These are phyloP conservation scores for Cladorrhinum samala DNA, from an alignment of 495 filamentous ascomycete species.

Conservation along the genomic window DNA sequence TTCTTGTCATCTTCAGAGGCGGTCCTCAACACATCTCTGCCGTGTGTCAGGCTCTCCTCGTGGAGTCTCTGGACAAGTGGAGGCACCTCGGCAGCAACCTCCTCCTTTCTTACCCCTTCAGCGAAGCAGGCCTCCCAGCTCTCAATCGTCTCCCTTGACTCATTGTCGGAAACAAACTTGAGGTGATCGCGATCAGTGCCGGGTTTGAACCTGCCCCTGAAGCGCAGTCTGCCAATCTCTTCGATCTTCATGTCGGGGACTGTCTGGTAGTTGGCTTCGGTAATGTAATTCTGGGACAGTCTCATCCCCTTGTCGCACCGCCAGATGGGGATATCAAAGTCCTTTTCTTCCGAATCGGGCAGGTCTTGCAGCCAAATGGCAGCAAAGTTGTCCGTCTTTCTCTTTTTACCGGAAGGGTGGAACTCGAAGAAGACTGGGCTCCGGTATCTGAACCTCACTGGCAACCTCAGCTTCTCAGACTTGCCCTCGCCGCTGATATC, in stretches of 20 bases:
- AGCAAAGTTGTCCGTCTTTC: conserved; percentile 62
- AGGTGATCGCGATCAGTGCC: conserved; percentile 87
- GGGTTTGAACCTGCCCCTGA: conserved; percentile 75
- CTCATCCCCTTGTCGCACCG: conserved; percentile 64
- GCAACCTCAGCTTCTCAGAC: conserved; percentile 57
- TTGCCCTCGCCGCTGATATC: conserved; percentile 54
- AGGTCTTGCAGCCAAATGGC: conserved; percentile 81
- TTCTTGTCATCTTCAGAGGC: conserved; percentile 62
- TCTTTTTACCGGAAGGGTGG: conserved; percentile 58
- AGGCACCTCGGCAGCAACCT: conserved; percentile 63
- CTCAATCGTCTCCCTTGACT: conserved; percentile 87
- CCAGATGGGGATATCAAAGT: conserved; percentile 84
- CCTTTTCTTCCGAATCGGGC: conserved; percentile 65
- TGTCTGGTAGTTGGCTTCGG: conserved; percentile 57
- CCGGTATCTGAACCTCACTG: conserved; percentile 83
- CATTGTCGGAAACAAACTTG: conserved; percentile 76
- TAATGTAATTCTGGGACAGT: conserved; percentile 87
- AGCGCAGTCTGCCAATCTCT: conserved; percentile 74
- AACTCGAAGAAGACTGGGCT: conserved; percentile 87
- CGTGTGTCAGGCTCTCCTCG: conserved; percentile 68
- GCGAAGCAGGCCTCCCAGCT: conserved; percentile 85
- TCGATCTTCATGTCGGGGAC: conserved; percentile 61
- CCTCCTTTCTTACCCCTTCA: conserved; percentile 69
- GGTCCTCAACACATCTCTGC: conserved; percentile 69
- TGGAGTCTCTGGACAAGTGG: conserved; percentile 63